phyloP scores from a whole-genome alignment of 805 yeast genomes.

The Lachancea kluyveri region DNA sequence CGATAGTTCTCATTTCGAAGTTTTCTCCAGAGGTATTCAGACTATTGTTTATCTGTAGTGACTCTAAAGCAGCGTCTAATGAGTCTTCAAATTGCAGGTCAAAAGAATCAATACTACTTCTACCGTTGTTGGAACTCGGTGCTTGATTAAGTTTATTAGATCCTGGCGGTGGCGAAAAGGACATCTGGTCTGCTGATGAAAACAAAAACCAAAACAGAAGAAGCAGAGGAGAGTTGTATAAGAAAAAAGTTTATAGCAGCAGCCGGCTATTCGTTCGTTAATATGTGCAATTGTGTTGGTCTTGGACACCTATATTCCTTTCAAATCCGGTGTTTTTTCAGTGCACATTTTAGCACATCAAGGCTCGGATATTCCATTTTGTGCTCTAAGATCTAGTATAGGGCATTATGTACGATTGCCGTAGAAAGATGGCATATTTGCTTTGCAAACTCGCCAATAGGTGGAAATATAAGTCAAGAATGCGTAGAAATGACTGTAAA shows the following conservation, averaged over 20 bases:
- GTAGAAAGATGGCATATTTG: too few species aligned
- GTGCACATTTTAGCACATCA: too few species aligned
- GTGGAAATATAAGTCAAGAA: too few species aligned
- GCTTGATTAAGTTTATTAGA: constrained; percentile 6
- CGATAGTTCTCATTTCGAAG: constrained; percentile 26
- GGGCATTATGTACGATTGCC: too few species aligned
- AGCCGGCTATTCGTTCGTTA: too few species aligned
- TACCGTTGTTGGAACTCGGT: constrained; percentile 5
- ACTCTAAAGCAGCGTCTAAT: constrained; percentile 58
- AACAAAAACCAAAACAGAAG: constrained; percentile 12
- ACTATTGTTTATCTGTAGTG: constrained; percentile 35
- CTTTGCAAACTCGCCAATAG: too few species aligned
- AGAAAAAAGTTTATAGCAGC: not conserved
- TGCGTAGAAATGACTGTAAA: too few species aligned
- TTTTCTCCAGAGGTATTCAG: constrained; percentile 14
- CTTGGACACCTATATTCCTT: too few species aligned
- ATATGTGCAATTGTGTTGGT: too few species aligned
- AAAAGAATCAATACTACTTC: constrained; percentile 38
- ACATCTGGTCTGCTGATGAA: constrained; percentile 18
- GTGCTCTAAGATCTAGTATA: too few species aligned
- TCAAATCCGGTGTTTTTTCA: too few species aligned
- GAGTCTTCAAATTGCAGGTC: constrained; percentile 61
- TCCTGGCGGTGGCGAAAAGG: constrained; percentile 21
- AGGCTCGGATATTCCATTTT: too few species aligned
- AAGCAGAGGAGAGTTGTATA: constrained; percentile 8